Evolutionary conservation across 2,329 filamentous ascomycete genomes (phyloP).

Genomic region (Plectosphaerella cucumerina): DNA sequence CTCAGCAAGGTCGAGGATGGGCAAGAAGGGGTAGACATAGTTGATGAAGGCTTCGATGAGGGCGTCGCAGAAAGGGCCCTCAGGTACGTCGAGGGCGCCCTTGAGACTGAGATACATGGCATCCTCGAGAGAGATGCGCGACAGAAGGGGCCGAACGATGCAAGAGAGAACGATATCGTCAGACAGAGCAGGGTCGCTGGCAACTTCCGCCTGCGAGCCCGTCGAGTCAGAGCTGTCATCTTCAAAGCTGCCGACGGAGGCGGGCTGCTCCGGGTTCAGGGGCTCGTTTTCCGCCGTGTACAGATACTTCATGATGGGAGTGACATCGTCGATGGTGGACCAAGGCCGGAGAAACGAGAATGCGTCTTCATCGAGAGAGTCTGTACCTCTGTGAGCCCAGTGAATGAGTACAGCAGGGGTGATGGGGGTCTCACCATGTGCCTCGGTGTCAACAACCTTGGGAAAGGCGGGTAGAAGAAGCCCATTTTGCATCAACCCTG

Average conservation of each 20-base stretch:
- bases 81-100: slow-evolving; percentile 58
- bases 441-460: neutral
- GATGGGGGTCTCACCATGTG: neutral
- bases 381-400: slow-evolving; percentile 1
- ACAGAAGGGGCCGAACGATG: neutral
- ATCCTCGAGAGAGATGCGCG: slow-evolving; percentile 13
- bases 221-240: neutral
- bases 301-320: neutral
- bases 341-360: neutral
- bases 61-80: slow-evolving; percentile 52
- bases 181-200: neutral
- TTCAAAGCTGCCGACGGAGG: neutral
- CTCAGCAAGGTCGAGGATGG: slow-evolving; percentile 48
- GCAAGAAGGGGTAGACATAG: slow-evolving; percentile 66
- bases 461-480: neutral
- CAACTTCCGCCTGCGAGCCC: neutral
- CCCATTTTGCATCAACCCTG: neutral
- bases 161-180: neutral
- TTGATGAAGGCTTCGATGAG: slow-evolving; percentile 59
- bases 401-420: neutral
- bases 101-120: slow-evolving; percentile 48
- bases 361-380: neutral
- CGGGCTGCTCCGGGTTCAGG: neutral
- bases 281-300: neutral
- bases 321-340: neutral